Base-by-base conservation (phyloP, 768 basidiomycete genomes). In the Omphalotus guepiniiformis region DNA sequence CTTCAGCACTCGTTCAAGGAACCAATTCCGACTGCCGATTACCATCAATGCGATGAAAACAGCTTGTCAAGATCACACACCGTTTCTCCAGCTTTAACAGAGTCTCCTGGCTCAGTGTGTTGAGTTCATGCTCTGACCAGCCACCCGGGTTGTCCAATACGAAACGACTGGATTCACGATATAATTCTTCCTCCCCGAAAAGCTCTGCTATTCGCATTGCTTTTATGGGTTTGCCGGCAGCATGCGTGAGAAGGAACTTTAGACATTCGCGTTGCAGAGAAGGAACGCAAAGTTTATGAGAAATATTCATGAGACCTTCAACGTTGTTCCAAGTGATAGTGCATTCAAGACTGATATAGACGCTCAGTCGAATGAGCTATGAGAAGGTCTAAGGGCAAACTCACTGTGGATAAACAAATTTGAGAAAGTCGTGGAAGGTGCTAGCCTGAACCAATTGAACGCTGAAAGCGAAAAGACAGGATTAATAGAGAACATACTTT, bases 281-380 rank as follows among this genome's bases (percentile, higher is more conserved):
- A 2, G 88, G 83, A 4, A 90, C 88, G 52, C 87, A 88, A 47
- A 95, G 81, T 60, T 93, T 94, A 65, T 89, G 83, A 2, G 91
- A 83, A 18, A 95, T 85, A 58, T 93, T 90, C 81, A 93, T 87
- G 34, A 92, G 76, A 32, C 85, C 85, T 56, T 91, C 92, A 22
- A 92, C 94, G 62, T 96, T 96, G 56, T 90, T 88, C 91, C 93
- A 97, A 0, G 90, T 87, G 45, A 95, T 93, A 7, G 89, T 89
- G 67, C 93, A 95, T 53, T 93, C 88, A 46, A 94, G 73, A 53
- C 87, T 89, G 56, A 23, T 36, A 19, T 32, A 30, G 41, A 42
- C 51, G 30, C 39, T 29, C n/a, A n/a, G n/a, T n/a, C n/a, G n/a
- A n/a, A n/a, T n/a, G n/a, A n/a, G n/a, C 35, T 32, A 12, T 44